Evolutionary conservation across 345 rosid species (phyloP), one percentile per base, ranked within the genome.

Genomic region (Luvunga scandens): DNA sequence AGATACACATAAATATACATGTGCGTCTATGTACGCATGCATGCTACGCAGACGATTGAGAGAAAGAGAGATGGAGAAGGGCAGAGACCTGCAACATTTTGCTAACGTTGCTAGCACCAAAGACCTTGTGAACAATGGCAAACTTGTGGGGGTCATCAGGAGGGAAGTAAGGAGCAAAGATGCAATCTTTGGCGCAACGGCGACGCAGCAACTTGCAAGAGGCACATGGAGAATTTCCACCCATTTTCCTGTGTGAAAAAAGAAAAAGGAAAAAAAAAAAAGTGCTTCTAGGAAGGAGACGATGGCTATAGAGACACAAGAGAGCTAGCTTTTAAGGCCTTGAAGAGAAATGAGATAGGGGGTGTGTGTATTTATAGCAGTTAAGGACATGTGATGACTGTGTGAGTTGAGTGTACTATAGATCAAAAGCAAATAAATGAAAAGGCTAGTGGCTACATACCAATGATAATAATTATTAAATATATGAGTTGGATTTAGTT

Each of bases 51-150:
- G 18, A 45, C 13, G 18, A 45, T 3, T 45, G 50, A 45, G 50
- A 42, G 18, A 45, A 16, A 45, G 50, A 45, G 50, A 45, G 50
- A 45, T 16, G 13, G 50, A 45, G 5, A 45, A 45, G 50, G 0
- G 50, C 50, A 45, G 50, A 45, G 50, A 90, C 94, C 92, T 89
- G 94, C 86, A 90, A 75, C 91, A 89, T 89, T 81, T 89, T 90
- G 88, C 91, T 86, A 65, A 90, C 84, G 70, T 90, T 90, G 85
- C 94, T 90, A 13, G 94, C 94, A 30, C 94, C 93, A 19, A 88
- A 90, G 81, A 90, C 89, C 81, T 88, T 90, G 79, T 90, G 93
- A 71, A 90, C 93, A 56, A 88, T 86, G 79, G 90, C 92, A 34
- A 90, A 90, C 83, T 87, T 90, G 79, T 84, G 87, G 74, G 90